These are phyloP conservation scores for Chenopodium berlandieri DNA, from an alignment of 148 eudicot genomes.

Conservation along the genomic window DNA sequence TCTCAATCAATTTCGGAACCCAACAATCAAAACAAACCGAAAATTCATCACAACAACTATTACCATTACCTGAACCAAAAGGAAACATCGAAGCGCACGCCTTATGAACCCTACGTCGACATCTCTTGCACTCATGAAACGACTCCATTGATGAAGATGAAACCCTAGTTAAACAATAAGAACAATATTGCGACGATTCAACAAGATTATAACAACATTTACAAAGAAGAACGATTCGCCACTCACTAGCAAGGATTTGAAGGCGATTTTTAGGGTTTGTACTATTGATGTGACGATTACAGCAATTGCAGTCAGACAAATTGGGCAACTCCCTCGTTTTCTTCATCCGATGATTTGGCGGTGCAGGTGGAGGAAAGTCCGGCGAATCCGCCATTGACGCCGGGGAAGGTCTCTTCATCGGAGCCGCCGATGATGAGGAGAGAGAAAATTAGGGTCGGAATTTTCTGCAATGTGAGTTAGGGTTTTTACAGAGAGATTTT, in stretches of 20 bases:
- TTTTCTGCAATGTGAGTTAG: slow-evolving; percentile 1
- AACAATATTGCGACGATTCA: slow-evolving; percentile 44
- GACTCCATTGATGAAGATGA: slow-evolving; percentile 13
- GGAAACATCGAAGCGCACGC: slow-evolving; percentile 47
- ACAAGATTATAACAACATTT: slow-evolving; percentile 44
- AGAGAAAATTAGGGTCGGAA: neutral
- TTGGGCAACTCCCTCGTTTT: slow-evolving; percentile 83
- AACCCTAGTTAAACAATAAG: slow-evolving; percentile 57
- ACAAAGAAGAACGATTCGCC: slow-evolving; percentile 86
- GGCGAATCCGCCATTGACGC: slow-evolving; percentile 1
- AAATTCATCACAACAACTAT: slow-evolving; percentile 27
- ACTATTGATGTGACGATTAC: slow-evolving; percentile 51
- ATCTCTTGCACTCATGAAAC: slow-evolving; percentile 40
- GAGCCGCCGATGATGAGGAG: slow-evolving; percentile 1
- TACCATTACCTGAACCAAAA: slow-evolving; percentile 24
- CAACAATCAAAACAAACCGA: slow-evolving; percentile 84
- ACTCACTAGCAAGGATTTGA: slow-evolving; percentile 53
- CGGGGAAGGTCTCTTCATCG: slow-evolving; percentile 27
- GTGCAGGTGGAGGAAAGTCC: slow-evolving; percentile 27
- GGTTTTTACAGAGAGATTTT: slow-evolving; percentile 14
- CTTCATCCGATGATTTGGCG: slow-evolving; percentile 28
- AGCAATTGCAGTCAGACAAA: slow-evolving; percentile 73
- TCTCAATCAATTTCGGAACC: slow-evolving; percentile 59
- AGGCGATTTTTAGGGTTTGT: slow-evolving; percentile 65
- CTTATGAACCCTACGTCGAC: slow-evolving; percentile 52